Conservation (phyloP, 768 basidiomycete species). For the Mycena sanguinolenta region DNA sequence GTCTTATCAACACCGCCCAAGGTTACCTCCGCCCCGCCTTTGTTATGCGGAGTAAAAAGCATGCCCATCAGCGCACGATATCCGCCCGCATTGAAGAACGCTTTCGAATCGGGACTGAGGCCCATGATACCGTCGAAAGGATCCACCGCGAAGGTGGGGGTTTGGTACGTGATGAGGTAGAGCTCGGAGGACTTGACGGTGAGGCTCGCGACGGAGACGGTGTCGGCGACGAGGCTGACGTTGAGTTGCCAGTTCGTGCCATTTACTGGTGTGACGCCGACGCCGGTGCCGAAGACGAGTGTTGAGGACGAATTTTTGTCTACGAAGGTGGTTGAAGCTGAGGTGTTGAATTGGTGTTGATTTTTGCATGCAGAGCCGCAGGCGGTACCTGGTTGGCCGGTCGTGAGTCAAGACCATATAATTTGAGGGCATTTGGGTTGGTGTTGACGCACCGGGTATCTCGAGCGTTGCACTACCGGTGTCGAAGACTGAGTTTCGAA, state of each 20-base stretch:
- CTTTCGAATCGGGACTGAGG: conserved; percentile 41
- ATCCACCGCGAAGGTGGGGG: conserved; percentile 31
- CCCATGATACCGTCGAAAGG: conserved; percentile 40
- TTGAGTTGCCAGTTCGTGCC: conserved; percentile 43
- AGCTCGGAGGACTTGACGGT: conserved; percentile 39
- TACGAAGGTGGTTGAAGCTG: conserved; percentile 23
- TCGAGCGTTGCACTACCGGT: conserved; percentile 12
- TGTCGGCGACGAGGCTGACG: conserved; percentile 43
- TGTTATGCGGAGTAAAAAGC: conserved; percentile 42
- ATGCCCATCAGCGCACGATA: conserved; percentile 45
- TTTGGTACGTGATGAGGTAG: conserved; percentile 51
- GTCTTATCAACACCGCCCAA: conserved; percentile 49
- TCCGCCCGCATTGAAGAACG: conserved; percentile 40
- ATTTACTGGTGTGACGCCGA: conserved; percentile 47
- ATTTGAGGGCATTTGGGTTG: no score
- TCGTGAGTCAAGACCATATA: no score
- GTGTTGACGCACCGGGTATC: conserved; percentile 4
- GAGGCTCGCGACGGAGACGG: conserved; percentile 48
- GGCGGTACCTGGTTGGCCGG: conserved; percentile 6
- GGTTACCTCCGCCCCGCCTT: conserved; percentile 44
- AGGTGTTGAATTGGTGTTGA: conserved; percentile 28
- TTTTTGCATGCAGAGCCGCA: conserved; percentile 21
- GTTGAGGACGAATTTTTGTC: not conserved
- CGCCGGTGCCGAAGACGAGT: conserved; percentile 28
- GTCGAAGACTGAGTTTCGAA: conserved; percentile 11